These are phyloP conservation scores for Phlyctochytrium planicorne DNA, from an alignment of 192 early-diverging fungal genomes.

Conservation along the genomic window DNA sequence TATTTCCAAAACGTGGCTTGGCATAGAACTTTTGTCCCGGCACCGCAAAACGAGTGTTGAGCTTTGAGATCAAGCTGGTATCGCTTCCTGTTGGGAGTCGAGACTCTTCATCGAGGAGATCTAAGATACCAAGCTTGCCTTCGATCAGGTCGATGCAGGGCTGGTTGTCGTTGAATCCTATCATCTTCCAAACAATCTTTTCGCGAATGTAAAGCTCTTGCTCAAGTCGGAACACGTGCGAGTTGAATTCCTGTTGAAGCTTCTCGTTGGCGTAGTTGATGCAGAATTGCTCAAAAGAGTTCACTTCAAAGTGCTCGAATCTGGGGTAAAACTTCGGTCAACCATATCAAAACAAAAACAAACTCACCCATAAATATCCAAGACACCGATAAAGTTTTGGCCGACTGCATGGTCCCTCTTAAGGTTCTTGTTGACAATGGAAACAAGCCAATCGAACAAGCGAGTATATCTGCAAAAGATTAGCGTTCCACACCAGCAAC, in stretches of 20 bases:
- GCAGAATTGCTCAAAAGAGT: slow-evolving; percentile 94
- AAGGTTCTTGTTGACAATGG: slow-evolving; percentile 73
- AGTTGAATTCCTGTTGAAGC: slow-evolving; percentile 94
- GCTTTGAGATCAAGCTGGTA: slow-evolving; percentile 76
- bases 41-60: slow-evolving; percentile 57
- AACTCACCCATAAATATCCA: slow-evolving; percentile 82
- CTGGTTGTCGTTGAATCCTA: slow-evolving; percentile 95
- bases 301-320: slow-evolving; percentile 69
- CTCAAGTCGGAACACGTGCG: slow-evolving; percentile 90
- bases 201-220: slow-evolving; percentile 89
- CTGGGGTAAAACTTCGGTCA: neutral
- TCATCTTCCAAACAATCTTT: slow-evolving; percentile 54
- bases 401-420: slow-evolving; percentile 38
- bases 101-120: slow-evolving; percentile 91
- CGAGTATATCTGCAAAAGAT: slow-evolving; percentile 70
- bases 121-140: slow-evolving; percentile 68
- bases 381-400: slow-evolving; percentile 78
- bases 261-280: slow-evolving; percentile 92
- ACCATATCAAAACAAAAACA: neutral
- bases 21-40: slow-evolving; percentile 62
- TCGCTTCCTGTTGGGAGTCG: slow-evolving; percentile 85
- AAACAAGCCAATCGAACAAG: slow-evolving; percentile 89
- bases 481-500: slow-evolving; percentile 1
- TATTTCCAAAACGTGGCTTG: slow-evolving; percentile 77
- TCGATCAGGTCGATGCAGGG: slow-evolving; percentile 91